phyloP scores from a whole-genome alignment of 768 basidiomycete genomes.

The Boletus rex-veris region DNA sequence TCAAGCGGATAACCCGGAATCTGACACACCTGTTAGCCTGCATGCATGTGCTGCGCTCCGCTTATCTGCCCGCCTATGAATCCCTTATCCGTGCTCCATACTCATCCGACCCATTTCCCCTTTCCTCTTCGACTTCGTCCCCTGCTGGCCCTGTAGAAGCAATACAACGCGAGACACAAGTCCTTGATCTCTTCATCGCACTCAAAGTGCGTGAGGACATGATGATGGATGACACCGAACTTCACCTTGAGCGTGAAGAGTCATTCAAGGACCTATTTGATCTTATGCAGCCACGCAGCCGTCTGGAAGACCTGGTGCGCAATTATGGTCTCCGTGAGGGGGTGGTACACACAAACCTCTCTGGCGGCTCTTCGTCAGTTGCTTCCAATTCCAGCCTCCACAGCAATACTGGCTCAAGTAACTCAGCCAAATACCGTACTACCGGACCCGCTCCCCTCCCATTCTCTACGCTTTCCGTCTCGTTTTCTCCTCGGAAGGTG shows the following conservation, averaged over 20 bases:
- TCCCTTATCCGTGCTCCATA: constrained; percentile 64
- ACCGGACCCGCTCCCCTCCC: constrained; percentile 21
- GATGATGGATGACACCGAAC: constrained; percentile 66
- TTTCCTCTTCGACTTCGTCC: constrained; percentile 31
- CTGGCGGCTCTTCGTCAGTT: constrained; percentile 2
- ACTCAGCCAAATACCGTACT: not conserved
- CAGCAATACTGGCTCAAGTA: constrained; percentile 1
- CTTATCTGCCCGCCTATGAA: constrained; percentile 65
- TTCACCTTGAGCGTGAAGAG: constrained; percentile 75
- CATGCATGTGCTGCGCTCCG: constrained; percentile 78
- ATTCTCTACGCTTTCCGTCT: constrained; percentile 37
- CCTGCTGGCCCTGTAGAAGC: constrained; percentile 35
- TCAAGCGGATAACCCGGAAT: not conserved
- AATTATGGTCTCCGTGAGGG: constrained; percentile 40
- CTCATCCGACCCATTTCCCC: constrained; percentile 76
- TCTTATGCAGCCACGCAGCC: constrained; percentile 65
- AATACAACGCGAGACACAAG: constrained; percentile 67
- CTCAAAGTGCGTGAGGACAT: constrained; percentile 80
- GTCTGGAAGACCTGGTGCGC: constrained; percentile 72
- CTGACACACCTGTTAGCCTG: constrained; percentile 43
- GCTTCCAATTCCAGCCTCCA: not conserved
- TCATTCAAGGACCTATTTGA: constrained; percentile 79
- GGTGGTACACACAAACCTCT: constrained; percentile 23
- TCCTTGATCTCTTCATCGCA: constrained; percentile 76
- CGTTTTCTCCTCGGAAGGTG: constrained; percentile 39